Evolutionary conservation across 352 stramenopile genomes (phyloP).

Genomic region (Phytophthora cryptogea): DNA sequence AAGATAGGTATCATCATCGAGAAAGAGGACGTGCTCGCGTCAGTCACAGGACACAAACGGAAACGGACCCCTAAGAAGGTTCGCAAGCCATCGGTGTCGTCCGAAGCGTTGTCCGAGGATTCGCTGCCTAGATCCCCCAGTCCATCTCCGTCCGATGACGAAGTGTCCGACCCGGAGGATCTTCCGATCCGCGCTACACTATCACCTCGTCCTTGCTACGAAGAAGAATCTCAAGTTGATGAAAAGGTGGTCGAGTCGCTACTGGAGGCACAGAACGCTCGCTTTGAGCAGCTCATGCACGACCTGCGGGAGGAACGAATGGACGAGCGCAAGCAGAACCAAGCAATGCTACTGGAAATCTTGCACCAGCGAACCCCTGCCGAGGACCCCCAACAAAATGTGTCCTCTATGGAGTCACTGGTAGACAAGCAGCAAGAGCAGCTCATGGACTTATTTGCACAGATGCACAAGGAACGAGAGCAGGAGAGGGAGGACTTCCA

Average conservation of each 20-base stretch:
- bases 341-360: slow-evolving; percentile 39
- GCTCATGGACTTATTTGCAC: slow-evolving; percentile 41
- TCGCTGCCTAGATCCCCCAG: slow-evolving; percentile 22
- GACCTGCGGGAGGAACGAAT: slow-evolving; percentile 36
- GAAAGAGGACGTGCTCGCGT: slow-evolving; percentile 39
- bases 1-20: slow-evolving; percentile 36
- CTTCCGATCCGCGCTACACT: not conserved
- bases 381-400: slow-evolving; percentile 27
- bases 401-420: slow-evolving; percentile 32
- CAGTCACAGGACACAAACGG: slow-evolving; percentile 31
- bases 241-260: slow-evolving; percentile 34
- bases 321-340: slow-evolving; percentile 41
- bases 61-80: slow-evolving; percentile 30
- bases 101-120: slow-evolving; percentile 21
- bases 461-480: slow-evolving; percentile 42
- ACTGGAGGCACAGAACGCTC: slow-evolving; percentile 35
- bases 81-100: slow-evolving; percentile 32
- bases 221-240: slow-evolving; percentile 25
- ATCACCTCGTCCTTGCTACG: not conserved
- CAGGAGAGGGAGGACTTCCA: slow-evolving; percentile 45
- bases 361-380: slow-evolving; percentile 31
- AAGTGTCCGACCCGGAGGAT: slow-evolving; percentile 28
- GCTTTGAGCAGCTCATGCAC: slow-evolving; percentile 40
- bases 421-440: slow-evolving; percentile 42
- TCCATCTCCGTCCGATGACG: slow-evolving; percentile 17